Evolutionary conservation across 1,139 yeast genomes (phyloP), one percentile per base, ranked within the genome.

Genomic region (Protomyces gravidus): DNA sequence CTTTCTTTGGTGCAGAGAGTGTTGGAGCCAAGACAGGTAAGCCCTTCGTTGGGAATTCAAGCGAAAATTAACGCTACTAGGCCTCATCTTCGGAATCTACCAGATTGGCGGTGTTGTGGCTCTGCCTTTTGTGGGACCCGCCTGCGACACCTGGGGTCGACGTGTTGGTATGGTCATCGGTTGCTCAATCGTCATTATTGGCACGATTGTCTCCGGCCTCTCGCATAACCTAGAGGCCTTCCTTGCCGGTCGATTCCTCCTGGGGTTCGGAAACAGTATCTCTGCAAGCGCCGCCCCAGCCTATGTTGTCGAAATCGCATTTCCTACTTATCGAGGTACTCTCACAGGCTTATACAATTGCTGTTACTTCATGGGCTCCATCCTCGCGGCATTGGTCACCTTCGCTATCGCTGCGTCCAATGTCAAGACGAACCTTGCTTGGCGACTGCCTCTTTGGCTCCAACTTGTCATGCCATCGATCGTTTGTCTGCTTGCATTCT

Each of bases 361-460:
- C 61, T 76, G 78, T 68, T 78, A 80, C 78, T 74, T 79, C 68
- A 66, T 80, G 50, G 85, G 85, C 46, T 79, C 84, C 7, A 69
- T 78, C 40, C 66, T 81, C 51, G 84, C 84, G 5, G 80, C 85
- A 1, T 76, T 82, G 79, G 74, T 78, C 39, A 75, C 81, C 2
- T 78, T 73, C 63, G 83, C 36, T 7, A 30, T 30, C 36, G 36
- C 36, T 7, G 36, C n/a, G 11, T 13, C n/a, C 36, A 15, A 30
- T 2, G 36, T 30, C 36, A 30, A 30, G 82, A 55, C 39, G 60
- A 5, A 59, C 19, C 32, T 63, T 76, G 67, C 72, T 11, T 73
- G 60, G 65, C 61, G 65, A 7, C 32, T 63, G 30, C 65, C 65
- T 9, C 40, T 53, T 11, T 28, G 60, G 40, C 75, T 49, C 79